phyloP scores from a whole-genome alignment of 169 alveolate genomes.

The Amoebophrya sp. region DNA sequence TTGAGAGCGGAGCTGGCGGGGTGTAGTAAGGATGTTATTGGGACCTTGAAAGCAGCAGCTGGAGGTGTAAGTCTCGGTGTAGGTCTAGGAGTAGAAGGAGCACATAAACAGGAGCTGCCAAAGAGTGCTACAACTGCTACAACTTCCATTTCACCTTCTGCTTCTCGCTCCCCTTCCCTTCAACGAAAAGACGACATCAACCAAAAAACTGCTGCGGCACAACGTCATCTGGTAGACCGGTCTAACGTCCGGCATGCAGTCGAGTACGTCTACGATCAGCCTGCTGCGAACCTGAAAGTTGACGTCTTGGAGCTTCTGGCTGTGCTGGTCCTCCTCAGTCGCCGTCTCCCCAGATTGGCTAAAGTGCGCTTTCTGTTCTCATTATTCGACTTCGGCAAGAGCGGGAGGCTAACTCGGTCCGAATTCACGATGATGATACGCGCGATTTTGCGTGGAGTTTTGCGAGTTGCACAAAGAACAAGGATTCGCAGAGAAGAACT shows the following conservation, averaged over 20 bases:
- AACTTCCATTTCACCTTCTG: too few species aligned
- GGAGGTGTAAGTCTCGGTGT: too few species aligned
- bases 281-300: background rate
- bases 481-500: background rate
- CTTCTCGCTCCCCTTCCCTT: background rate
- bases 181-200: background rate
- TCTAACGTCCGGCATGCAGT: background rate
- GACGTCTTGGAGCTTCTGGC: background rate
- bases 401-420: background rate
- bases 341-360: background rate
- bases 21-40: background rate
- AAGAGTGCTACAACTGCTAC: too few species aligned
- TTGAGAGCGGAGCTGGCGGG: background rate
- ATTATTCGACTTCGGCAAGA: background rate
- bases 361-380: background rate
- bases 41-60: too few species aligned
- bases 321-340: background rate
- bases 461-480: background rate
- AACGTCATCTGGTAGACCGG: background rate
- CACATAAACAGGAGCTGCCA: too few species aligned
- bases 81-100: too few species aligned
- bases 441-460: background rate
- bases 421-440: background rate
- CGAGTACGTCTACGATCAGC: conserved; percentile 15
- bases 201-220: background rate